Base-by-base conservation (phyloP, 2,329 filamentous ascomycete genomes). In the Tolypocladium endophyticum region DNA sequence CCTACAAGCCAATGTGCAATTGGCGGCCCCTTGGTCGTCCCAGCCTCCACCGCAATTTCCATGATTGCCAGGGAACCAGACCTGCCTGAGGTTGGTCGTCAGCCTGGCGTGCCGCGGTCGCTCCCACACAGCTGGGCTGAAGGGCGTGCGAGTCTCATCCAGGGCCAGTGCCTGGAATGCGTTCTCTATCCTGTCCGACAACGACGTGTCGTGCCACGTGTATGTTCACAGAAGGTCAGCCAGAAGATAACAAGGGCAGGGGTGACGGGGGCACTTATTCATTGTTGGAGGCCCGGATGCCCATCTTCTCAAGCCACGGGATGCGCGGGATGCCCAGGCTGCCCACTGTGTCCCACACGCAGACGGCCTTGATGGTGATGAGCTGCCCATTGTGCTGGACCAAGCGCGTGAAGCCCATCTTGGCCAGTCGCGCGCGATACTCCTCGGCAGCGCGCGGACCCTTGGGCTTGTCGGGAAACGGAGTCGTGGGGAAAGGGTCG, bases 1-100 rank as follows among this genome's bases (percentile, higher is more conserved):
- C 74, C 64, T 64, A 76, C 75, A 77, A 23, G 72, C 69, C 55
- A 77, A 68, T 28, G 71, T 71, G 20, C 71, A 69, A 58, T 77
- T 73, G 3, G 75, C 69, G 25, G 76, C 72, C 53, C 77, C 77
- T 61, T 81, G 75, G 55, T 82, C 79, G 6, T 72, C 68, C 82
- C 82, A 88, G 2, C 87, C 87, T 38, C 87, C 87, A 5, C 87
- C 87, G 55, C 88, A 83, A 65, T 90, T 88, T 14, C 79, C 84
- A 68, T 92, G 88, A 56, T 81, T 83, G 8, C 88, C 88, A 0
- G 88, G 85, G 66, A 92, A 91, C 85, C 85, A 87, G 16, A 80
- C 77, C 62, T 81, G 79, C 35, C 77, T 73, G 53, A 81, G 70
- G 61, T 81, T 74, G 1, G 77, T 78, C 28, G 69, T 72, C 18